Percentiles rank a stretch among this genome's conserved stretches.
phyloP scores from a whole-genome alignment of 2,329 filamentous ascomycete genomes.

The Aureobasidium sp. region DNA sequence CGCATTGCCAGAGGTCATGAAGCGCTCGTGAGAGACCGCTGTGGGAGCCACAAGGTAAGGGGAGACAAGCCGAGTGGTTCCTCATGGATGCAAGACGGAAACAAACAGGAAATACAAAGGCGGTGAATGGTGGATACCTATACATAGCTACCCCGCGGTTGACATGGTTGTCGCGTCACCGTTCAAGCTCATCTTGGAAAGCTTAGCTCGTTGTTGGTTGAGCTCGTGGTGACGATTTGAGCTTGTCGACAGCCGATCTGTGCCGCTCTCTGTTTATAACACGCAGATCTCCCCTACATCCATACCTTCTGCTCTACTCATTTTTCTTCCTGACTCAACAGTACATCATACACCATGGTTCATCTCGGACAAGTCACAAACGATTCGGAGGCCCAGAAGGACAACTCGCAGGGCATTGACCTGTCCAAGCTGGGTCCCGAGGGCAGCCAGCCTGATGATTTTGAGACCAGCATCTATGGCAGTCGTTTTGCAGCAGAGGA shows the following conservation, averaged over 20 bases:
- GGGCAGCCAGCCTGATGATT: conserved; percentile 42
- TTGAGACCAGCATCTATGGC: conserved; percentile 79
- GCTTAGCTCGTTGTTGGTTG: conserved; percentile 2
- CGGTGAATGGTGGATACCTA: background rate
- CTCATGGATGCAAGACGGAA: background rate
- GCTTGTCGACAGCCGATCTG: background rate
- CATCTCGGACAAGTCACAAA: conserved; percentile 29
- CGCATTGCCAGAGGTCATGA: background rate
- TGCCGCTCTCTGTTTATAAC: conserved; percentile 15
- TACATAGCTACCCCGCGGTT: conserved; percentile 1
- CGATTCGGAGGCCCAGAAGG: conserved; percentile 27
- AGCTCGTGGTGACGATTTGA: conserved; percentile 8
- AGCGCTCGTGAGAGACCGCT: background rate
- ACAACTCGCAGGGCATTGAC: conserved; percentile 37
- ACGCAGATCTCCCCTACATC: background rate
- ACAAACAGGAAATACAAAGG: background rate
- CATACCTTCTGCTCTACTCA: background rate
- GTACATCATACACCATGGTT: conserved; percentile 25
- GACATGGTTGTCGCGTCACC: background rate
- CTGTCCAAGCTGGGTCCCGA: conserved; percentile 40
- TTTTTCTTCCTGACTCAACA: background rate
- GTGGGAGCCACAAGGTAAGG: background rate
- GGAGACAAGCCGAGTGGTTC: background rate
- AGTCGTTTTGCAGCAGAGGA: conserved; percentile 75
- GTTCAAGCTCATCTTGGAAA: conserved; percentile 11